Conservation (phyloP, 768 basidiomycete species). For the Epithele typhae region DNA sequence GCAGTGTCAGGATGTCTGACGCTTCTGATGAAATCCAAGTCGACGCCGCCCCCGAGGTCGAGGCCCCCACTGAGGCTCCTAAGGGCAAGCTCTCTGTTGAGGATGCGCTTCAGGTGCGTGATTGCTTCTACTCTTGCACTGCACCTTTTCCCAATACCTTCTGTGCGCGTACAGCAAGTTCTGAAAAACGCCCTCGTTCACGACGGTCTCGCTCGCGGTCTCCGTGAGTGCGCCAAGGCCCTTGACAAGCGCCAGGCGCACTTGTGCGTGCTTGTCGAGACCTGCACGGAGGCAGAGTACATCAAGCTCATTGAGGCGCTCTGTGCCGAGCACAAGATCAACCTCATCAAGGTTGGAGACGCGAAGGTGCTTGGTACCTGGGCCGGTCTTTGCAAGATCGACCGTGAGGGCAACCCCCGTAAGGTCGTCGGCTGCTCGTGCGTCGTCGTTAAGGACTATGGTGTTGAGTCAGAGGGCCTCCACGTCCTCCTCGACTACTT, state of each 20-base stretch:
- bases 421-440: conserved; percentile 92
- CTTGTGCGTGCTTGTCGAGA: conserved; percentile 97
- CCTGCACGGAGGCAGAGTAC: conserved; percentile 98
- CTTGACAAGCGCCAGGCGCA: conserved; percentile 99
- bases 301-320: conserved; percentile 99
- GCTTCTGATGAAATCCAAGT: conserved; percentile 93
- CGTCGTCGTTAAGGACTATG: conserved; percentile 98
- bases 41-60: conserved; percentile 51
- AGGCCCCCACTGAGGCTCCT: conserved; percentile 84
- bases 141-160: background rate
- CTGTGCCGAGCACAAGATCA: conserved; percentile 99
- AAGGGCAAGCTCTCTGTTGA: conserved; percentile 96
- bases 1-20: conserved; percentile 96
- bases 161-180: conserved; percentile 63
- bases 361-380: conserved; percentile 97
- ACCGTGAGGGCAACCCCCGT: conserved; percentile 96
- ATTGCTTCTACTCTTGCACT: background rate
- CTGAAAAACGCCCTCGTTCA: conserved; percentile 98
- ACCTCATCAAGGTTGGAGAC: conserved; percentile 98
- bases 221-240: conserved; percentile 96
- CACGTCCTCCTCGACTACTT: conserved; percentile 95
- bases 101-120: conserved; percentile 82
- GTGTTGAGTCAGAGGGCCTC: conserved; percentile 90
- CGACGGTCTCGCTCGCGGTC: conserved; percentile 96
- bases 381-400: conserved; percentile 99